phyloP scores from a whole-genome alignment of 2,329 filamentous ascomycete species.

The Mariannaea elegans region DNA sequence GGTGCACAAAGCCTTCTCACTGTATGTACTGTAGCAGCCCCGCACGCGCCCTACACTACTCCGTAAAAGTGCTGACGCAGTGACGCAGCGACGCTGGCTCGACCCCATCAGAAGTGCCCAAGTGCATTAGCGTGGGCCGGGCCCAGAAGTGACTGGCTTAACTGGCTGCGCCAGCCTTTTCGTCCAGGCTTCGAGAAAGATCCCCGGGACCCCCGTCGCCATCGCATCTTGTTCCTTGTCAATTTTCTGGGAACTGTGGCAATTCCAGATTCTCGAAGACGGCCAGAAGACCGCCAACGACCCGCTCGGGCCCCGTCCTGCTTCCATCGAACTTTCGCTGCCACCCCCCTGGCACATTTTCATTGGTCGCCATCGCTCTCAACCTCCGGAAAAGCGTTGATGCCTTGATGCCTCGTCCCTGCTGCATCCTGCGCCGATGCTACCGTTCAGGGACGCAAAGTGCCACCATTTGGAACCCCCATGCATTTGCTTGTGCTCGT shows the following conservation, averaged over 20 bases:
- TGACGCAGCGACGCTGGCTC: conserved; percentile 10
- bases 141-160: conserved; percentile 1
- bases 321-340: neutral
- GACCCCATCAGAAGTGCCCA: neutral
- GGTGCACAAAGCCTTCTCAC: neutral
- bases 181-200: conserved; percentile 40
- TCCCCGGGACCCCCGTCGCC: conserved; percentile 33
- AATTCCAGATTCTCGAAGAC: conserved; percentile 42
- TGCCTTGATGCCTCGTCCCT: conserved; percentile 21
- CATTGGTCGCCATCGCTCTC: neutral
- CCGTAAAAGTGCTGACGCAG: conserved; percentile 9
- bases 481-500: conserved; percentile 10
- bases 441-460: neutral
- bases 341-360: neutral
- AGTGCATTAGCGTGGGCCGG: conserved; percentile 8
- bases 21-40: conserved; percentile 4
- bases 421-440: neutral
- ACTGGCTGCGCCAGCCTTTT: conserved; percentile 25
- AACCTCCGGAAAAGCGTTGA: neutral
- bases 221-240: conserved; percentile 29
- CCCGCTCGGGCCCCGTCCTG: conserved; percentile 23
- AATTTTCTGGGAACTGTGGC: conserved; percentile 29
- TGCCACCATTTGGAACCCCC: conserved; percentile 2
- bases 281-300: conserved; percentile 37
- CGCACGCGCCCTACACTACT: conserved; percentile 9